Evolutionary conservation across 2,329 filamentous ascomycete species (phyloP).

Genomic region (Pyrenophora teres): DNA sequence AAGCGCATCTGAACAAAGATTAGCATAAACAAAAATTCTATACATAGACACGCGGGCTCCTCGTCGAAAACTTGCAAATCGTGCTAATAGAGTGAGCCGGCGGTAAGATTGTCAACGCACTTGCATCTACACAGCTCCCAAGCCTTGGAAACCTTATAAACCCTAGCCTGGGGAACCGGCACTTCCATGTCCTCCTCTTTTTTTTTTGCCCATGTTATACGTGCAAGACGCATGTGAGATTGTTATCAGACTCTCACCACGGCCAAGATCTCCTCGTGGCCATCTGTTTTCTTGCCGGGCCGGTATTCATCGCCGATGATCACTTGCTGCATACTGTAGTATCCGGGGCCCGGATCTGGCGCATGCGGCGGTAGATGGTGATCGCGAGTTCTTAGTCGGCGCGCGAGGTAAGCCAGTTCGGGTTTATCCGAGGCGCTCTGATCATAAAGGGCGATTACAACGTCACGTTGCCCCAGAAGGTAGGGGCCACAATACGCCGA

Average conservation of each 20-base stretch:
- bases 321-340: not conserved
- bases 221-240: constrained; percentile 33
- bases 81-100: constrained; percentile 1
- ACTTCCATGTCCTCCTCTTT: constrained; percentile 36
- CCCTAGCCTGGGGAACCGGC: constrained; percentile 38
- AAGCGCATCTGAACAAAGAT: not conserved
- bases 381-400: constrained; percentile 39
- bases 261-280: constrained; percentile 1
- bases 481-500: not conserved
- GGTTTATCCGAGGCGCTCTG: constrained; percentile 38
- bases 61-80: not conserved
- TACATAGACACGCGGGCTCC: not conserved
- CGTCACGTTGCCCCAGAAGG: constrained; percentile 34
- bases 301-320: not conserved
- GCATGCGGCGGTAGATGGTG: constrained; percentile 31
- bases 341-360: not conserved
- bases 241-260: not conserved
- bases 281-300: not conserved
- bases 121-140: constrained; percentile 3
- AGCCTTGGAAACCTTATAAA: constrained; percentile 25
- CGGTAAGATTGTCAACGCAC: not conserved
- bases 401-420: constrained; percentile 40
- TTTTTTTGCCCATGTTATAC: constrained; percentile 31
- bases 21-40: not conserved
- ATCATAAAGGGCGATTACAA: constrained; percentile 30